Base-by-base conservation (phyloP, 2,329 filamentous ascomycete genomes). In the Diplodia intermedia region DNA sequence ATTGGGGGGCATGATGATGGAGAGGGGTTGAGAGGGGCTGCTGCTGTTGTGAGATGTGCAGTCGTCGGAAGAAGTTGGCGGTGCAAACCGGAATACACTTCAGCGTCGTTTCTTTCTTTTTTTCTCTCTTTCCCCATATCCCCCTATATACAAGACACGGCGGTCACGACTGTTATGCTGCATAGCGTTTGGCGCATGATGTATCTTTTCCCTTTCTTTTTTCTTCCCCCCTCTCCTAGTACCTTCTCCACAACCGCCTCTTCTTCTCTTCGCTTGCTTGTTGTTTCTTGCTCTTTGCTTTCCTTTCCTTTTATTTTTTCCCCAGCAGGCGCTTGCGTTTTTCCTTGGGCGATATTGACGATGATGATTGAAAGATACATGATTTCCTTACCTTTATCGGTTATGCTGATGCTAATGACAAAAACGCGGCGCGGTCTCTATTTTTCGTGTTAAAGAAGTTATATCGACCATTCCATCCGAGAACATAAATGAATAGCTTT, bases 131-230 rank as follows among this genome's bases (percentile, higher is more conserved):
- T 36, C 31, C 29, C n/a, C n/a, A 4, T 38, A n/a, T 38, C 36
- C 11, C 33, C 3, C 36, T 38, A 8, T 52, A 8, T 14, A 23
- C 15, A 47, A 8, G 33, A 38, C 26, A 50, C 26, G 47, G 60
- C 43, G 43, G 60, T 63, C 60, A 63, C 60, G 60, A 63, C 47
- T 63, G 40, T 52, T 63, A 63, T 63, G 60, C 47, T 52, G 60
- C 60, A 63, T 63, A 63, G 60, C 60, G 60, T 63, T 63, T 38
- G 60, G 60, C 60, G 60, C 47, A 63, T 52, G 1, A 38, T 53
- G 18, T 56, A n/a, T 14, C 31, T 36, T 23, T 55, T 8, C n/a
- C 53, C 23, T 33, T 7, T 11, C 11, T 14, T 20, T 47, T 26
- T 26, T 26, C 4, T 26, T 26, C 4, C 26, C 26, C 15, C 33